Conservation (phyloP, 176 grass and related monocot genomes). For the Puya raimondii region DNA sequence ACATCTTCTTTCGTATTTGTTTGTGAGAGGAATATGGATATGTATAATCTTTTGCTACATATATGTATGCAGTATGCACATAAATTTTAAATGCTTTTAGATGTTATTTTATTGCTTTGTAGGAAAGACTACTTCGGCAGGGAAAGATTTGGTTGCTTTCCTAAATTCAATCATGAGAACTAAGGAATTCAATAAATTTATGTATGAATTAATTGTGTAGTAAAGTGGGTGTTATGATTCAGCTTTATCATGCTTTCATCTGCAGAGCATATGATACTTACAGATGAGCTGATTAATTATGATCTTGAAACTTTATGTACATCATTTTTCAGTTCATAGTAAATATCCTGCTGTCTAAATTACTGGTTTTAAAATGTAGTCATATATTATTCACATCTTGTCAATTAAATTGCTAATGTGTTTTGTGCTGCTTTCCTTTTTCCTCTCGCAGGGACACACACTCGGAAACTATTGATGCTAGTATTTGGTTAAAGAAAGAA, state of each 20-base stretch:
- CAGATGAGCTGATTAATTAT: too few relatives aligned
- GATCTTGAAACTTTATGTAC: too few relatives aligned
- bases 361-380: neutral
- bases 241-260: too few relatives aligned
- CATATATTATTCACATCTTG: neutral
- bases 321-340: too few relatives aligned
- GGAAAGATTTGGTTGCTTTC: neutral
- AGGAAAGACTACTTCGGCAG: neutral
- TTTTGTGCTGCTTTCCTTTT: neutral
- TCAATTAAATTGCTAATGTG: neutral
- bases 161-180: neutral
- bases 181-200: neutral
- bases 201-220: neutral
- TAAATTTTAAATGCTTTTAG: neutral
- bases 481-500: constrained; percentile 81
- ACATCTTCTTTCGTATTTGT: neutral
- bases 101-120: neutral
- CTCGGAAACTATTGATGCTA: constrained; percentile 47
- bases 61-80: neutral
- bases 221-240: too few relatives aligned
- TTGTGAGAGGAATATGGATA: neutral
- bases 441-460: constrained; percentile 29
- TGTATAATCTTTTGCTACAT: neutral
- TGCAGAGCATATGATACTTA: too few relatives aligned
- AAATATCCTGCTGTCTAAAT: neutral